A percentile compares a stretch with the other conserved stretches of the same genome.
These are phyloP conservation scores for Mycena venus DNA, from an alignment of 768 basidiomycete genomes.

Conservation along the genomic window DNA sequence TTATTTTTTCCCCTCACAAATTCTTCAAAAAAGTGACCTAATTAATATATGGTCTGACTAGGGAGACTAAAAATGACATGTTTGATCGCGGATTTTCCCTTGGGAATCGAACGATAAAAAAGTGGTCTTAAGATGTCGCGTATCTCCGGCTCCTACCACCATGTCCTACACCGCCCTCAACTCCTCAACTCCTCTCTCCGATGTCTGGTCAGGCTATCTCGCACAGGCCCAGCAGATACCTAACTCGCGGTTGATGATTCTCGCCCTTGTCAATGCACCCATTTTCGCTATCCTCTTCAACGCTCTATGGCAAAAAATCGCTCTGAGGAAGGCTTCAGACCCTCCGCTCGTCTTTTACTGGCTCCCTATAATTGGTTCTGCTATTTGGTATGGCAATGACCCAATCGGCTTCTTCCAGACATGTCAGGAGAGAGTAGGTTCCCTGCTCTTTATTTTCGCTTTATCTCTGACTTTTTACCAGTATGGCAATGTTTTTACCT, in stretches of 20 bases:
- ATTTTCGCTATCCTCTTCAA: conserved; percentile 79
- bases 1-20: too few relatives aligned
- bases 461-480: conserved; percentile 45
- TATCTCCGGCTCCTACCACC: conserved; percentile 20
- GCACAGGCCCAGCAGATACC: conserved; percentile 55
- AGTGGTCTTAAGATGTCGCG: background rate
- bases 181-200: conserved; percentile 52
- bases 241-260: conserved; percentile 54
- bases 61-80: too few relatives aligned
- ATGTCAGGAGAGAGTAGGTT: conserved; percentile 81
- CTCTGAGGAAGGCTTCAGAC: conserved; percentile 76
- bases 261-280: conserved; percentile 77
- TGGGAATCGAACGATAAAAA: conserved; percentile 20
- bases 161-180: conserved; percentile 57
- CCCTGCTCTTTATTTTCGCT: background rate
- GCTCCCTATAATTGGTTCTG: conserved; percentile 92
- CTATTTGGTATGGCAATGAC: conserved; percentile 91
- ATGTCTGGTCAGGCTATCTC: conserved; percentile 61
- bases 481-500: conserved; percentile 99
- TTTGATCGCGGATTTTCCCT: background rate
- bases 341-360: conserved; percentile 96
- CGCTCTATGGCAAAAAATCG: conserved; percentile 81
- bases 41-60: too few relatives aligned
- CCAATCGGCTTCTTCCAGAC: conserved; percentile 90
- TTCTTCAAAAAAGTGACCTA: too few relatives aligned